phyloP scores from a whole-genome alignment of 2,329 filamentous ascomycete genomes.

The Magnaporthiopsis rhizophila region DNA sequence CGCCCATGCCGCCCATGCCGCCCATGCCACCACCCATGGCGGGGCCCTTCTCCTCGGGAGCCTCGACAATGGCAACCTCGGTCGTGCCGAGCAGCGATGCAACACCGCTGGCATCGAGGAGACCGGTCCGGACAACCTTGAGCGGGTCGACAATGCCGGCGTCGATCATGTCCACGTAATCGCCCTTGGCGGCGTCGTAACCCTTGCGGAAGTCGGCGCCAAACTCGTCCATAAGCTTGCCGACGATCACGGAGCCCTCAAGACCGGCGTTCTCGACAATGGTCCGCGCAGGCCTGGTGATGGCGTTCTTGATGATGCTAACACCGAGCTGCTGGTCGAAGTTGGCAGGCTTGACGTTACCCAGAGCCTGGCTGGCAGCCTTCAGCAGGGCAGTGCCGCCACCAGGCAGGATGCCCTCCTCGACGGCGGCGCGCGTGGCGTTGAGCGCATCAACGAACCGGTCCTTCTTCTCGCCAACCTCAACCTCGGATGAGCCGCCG shows the following conservation, averaged over 20 bases:
- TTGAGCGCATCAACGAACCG: slow-evolving; percentile 97
- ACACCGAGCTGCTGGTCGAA: slow-evolving; percentile 99
- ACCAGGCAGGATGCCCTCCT: slow-evolving; percentile 98
- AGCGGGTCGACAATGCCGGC: slow-evolving; percentile 97
- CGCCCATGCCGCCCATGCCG: slow-evolving; percentile 56
- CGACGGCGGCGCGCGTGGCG: slow-evolving; percentile 93
- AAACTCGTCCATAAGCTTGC: slow-evolving; percentile 95
- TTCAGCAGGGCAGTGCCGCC: slow-evolving; percentile 98
- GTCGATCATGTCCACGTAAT: slow-evolving; percentile 98
- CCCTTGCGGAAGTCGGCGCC: slow-evolving; percentile 94
- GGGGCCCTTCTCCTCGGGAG: slow-evolving; percentile 81
- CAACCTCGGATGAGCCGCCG: slow-evolving; percentile 92
- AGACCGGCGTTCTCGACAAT: slow-evolving; percentile 98
- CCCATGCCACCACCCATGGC: slow-evolving; percentile 50
- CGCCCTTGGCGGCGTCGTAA: slow-evolving; percentile 91
- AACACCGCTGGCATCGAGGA: slow-evolving; percentile 91
- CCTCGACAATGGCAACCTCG: slow-evolving; percentile 96
- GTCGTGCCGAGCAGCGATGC: slow-evolving; percentile 95
- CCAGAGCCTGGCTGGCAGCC: slow-evolving; percentile 83
- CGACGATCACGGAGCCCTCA: slow-evolving; percentile 92
- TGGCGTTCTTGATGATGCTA: slow-evolving; percentile 95
- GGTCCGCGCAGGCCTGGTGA: slow-evolving; percentile 85
- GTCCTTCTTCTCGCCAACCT: slow-evolving; percentile 99
- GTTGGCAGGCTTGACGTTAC: slow-evolving; percentile 78
- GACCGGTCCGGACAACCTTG: slow-evolving; percentile 97